phyloP scores from a whole-genome alignment of 305 asterid species.

The Fraxinus baroniana region DNA sequence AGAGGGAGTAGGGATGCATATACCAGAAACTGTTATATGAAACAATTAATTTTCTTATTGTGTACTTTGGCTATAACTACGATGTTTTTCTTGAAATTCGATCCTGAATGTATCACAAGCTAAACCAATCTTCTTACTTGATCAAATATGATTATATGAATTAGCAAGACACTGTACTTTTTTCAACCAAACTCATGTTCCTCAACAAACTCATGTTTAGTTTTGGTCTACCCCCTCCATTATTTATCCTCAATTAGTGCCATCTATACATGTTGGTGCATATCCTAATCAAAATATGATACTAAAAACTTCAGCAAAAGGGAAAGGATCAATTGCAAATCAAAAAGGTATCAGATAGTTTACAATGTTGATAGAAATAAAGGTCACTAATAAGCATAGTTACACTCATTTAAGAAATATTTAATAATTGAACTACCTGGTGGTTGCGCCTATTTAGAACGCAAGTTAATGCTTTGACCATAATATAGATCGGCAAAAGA shows the following conservation, averaged over 20 bases:
- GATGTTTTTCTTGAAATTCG: background rate
- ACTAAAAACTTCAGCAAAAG: background rate
- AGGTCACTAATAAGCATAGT: background rate
- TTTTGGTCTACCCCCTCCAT: background rate
- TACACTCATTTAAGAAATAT: background rate
- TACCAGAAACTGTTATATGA: background rate
- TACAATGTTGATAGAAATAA: background rate
- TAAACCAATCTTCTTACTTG: background rate
- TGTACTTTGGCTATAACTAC: background rate
- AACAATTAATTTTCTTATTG: background rate
- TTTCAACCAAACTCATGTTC: background rate
- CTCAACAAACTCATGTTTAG: background rate
- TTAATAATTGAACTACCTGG: conserved; percentile 38
- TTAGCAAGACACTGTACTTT: background rate
- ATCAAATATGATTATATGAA: too few relatives aligned
- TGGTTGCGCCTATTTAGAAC: conserved; percentile 43
- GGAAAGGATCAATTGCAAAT: background rate
- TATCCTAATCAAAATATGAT: background rate
- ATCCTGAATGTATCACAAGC: background rate
- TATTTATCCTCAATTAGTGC: background rate
- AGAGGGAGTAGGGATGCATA: background rate
- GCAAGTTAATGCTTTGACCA: conserved; percentile 53
- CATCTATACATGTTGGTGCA: background rate
- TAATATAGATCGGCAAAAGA: conserved; percentile 52
- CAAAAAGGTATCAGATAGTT: background rate